Evolutionary conservation across 768 basidiomycete genomes (phyloP), one percentile per base, ranked within the genome.

Genomic region (Dioszegia crocea): DNA sequence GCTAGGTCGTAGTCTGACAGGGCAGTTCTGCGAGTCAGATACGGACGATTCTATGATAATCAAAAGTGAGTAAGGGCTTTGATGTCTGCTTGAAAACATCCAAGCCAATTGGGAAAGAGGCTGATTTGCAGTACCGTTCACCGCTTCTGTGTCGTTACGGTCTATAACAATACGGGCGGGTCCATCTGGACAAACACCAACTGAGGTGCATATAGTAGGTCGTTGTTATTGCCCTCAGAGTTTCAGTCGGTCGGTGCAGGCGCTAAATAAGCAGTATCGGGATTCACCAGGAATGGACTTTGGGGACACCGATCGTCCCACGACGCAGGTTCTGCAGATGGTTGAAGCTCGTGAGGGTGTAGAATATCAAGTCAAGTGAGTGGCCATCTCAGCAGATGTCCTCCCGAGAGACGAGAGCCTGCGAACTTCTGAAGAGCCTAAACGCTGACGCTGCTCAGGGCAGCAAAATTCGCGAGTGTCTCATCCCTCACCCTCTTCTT

Each of bases 81-180:
- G 26, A 40, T 21, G 27, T 14, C 27, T 17, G 16, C 40, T 31
- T 26, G 19, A 29, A 16, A 10, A 17, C 14, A 6, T 19, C 38
- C 14, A 10, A 33, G 39, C 12, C 2, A 45, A 45, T 26, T 30
- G 47, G 5, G 14, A 26, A 10, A 9, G 24, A 0, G 14, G 33
- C 64, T 90, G 36, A 67, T 47, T 24, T 3, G 31, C 44, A 72
- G 66, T 96, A 26, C 91, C 92, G 1, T 94, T 96, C 76, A 91
- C 87, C 0, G 87, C 88, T 9, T 86, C 88, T 16, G 88, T 94
- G 45, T 89, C 88, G 66, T 82, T 94, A 41, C 85, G 88, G 23
- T 84, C 88, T 24, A 80, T 96, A 39, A 83, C 91, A 2, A 75
- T 96, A 61, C 93, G 92, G 77, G 80, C 89, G 3, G 92, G 92